These are phyloP conservation scores for Periconia sp. DNA, from an alignment of 2,329 filamentous ascomycete genomes.

Conservation along the genomic window DNA sequence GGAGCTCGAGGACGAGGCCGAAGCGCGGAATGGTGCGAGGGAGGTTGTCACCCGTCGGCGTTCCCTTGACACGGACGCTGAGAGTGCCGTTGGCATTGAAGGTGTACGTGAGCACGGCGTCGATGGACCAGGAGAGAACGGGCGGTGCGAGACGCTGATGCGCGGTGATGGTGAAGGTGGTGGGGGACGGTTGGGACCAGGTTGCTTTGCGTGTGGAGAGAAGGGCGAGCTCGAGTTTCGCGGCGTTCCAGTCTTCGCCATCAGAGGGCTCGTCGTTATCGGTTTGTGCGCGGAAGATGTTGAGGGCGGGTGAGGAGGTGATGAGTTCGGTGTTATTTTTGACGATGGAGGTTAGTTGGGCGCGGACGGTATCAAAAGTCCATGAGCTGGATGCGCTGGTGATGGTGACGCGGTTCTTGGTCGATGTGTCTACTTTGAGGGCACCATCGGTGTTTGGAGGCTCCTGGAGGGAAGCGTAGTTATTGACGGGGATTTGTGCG, in stretches of 20 bases:
- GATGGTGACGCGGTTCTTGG: slow-evolving; percentile 22
- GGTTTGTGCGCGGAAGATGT: slow-evolving; percentile 66
- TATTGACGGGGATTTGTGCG: slow-evolving; percentile 22
- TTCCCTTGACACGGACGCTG: slow-evolving; percentile 48
- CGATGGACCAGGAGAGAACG: slow-evolving; percentile 57
- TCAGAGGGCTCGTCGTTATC: slow-evolving; percentile 63
- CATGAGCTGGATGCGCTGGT: slow-evolving; percentile 43
- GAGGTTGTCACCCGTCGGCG: slow-evolving; percentile 51
- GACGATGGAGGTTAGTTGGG: neutral
- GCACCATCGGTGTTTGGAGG: slow-evolving; percentile 48
- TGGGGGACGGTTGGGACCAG: slow-evolving; percentile 36
- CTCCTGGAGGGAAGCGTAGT: slow-evolving; percentile 43
- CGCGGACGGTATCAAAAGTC: slow-evolving; percentile 55
- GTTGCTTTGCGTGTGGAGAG: slow-evolving; percentile 27
- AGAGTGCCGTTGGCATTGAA: slow-evolving; percentile 52
- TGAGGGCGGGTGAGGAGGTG: slow-evolving; percentile 42
- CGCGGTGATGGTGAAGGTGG: slow-evolving; percentile 39
- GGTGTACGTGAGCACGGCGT: slow-evolving; percentile 53
- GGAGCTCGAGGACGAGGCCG: slow-evolving; percentile 60
- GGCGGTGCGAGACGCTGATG: slow-evolving; percentile 59
- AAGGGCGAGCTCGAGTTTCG: slow-evolving; percentile 30
- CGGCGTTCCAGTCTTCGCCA: slow-evolving; percentile 59
- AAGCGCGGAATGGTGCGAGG: slow-evolving; percentile 63
- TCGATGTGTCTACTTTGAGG: slow-evolving; percentile 30
- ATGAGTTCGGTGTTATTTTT: slow-evolving; percentile 37